Evolutionary conservation across 2,329 filamentous ascomycete species (phyloP), one percentile per base, ranked within the genome.

Genomic region (Plectosphaerella cucumerina): DNA sequence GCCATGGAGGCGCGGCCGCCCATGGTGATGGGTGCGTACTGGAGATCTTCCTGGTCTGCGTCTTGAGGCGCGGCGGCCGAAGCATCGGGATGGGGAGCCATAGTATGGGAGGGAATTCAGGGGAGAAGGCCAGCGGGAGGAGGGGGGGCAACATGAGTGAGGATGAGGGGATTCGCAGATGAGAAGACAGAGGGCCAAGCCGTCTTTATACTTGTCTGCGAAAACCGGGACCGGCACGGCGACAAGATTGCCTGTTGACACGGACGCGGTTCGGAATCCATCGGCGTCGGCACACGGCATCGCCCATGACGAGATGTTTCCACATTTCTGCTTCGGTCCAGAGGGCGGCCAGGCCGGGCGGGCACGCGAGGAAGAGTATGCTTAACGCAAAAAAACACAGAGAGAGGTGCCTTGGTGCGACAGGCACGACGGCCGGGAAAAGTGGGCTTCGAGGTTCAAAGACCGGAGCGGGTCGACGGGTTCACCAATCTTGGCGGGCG

Each of bases 1-100:
- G 62, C 61, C 21, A 60, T 53, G 14, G 62, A 64, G 33, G 56
- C 52, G 17, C 58, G 63, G n/a, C n/a, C n/a, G n/a, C 43, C 35
- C 21, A 39, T 18, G 22, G 34, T 44, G n/a, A 55, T 39, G 42
- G 53, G 49, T 33, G 53, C 52, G 35, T 50, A 46, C 5, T 50
- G 45, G 4, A 44, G 50, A 6, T 42, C 17, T 18, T 37, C 3
- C 17, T 37, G 35, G 35, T 15, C 14, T 17, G 35, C 33, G 15
- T 48, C 34, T 21, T 39, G 20, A 5, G 39, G 17, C n/a, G 17
- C 39, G 17, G 39, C 6, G 17, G 10, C 17, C 39, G 39, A 8
- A 6, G 39, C 12, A n/a, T n/a, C n/a, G n/a, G 39, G 39, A 18
- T 6, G n/a, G 6, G 39, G 17, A 18, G 39, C n/a, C 17, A 42